Evolutionary conservation across 192 early-diverging fungal species (phyloP).

Genomic region (Backusella parvicylindrica): DNA sequence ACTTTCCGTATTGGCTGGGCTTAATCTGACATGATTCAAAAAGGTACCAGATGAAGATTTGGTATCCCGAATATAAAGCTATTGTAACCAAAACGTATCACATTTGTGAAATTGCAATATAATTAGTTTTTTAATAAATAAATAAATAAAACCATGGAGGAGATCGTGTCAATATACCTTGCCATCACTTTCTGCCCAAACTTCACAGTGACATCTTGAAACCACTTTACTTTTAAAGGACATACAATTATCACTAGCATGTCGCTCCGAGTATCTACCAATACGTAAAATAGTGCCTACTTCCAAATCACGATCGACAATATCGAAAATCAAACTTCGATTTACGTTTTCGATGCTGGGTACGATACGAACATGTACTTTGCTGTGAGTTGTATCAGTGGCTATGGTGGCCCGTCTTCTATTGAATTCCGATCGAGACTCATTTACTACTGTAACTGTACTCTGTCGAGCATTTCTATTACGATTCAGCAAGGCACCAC

Average conservation of each 20-base stretch:
- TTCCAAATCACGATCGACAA: slow-evolving; percentile 53
- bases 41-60: slow-evolving; percentile 89
- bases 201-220: slow-evolving; percentile 75
- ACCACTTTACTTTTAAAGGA: slow-evolving; percentile 82
- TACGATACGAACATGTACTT: slow-evolving; percentile 50
- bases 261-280: slow-evolving; percentile 53
- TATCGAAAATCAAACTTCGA: slow-evolving; percentile 56
- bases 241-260: slow-evolving; percentile 52
- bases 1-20: slow-evolving; percentile 73
- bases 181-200: slow-evolving; percentile 67
- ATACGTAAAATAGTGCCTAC: slow-evolving; percentile 49
- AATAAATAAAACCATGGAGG: neutral
- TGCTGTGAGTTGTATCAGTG: neutral
- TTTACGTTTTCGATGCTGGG: slow-evolving; percentile 34
- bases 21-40: slow-evolving; percentile 81
- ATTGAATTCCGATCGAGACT: neutral
- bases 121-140: neutral
- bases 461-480: slow-evolving; percentile 5
- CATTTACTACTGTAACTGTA: neutral
- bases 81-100: neutral
- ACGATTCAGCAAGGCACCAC: neutral
- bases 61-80: slow-evolving; percentile 83
- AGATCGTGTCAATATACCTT: slow-evolving; percentile 20
- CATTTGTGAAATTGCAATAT: neutral
- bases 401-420: neutral